Evolutionary conservation across 495 filamentous ascomycete species (phyloP), one percentile per base, ranked within the genome.

Genomic region (Lasiosphaeris hirsuta): DNA sequence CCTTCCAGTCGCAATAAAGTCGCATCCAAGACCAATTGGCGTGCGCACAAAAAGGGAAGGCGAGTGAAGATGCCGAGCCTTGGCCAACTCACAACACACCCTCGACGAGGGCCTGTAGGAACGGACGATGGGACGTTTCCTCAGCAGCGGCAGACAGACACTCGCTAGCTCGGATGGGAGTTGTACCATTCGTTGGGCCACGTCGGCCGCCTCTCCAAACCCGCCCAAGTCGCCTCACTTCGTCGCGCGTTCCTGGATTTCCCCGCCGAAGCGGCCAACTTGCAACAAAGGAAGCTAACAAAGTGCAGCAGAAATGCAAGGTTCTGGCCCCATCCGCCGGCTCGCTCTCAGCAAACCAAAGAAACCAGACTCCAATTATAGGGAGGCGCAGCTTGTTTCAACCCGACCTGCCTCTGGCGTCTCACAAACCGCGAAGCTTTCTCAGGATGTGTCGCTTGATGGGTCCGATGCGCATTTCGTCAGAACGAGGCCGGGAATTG

Each of bases 261-360:
- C 15, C 43, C 30, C 17, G 2, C 10, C 43, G 43, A 11, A 1
- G 19, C 5, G 43, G 43, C 30, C 43, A 19, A 17, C 42, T 44
- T 45, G 17, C 17, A 30, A 30, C 42, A 14, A 45, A 45, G 17
- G 13, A 45, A 17, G 10, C 43, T 23, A 23, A 33, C 46, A 30
- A 30, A 30, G 23, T 30, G 23, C 5, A 30, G 23, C 23, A 30
- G 5, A 30, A 30, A 30, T 54, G 39, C 51, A 54, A 54, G 51
- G 51, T 54, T 34, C 38, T 34, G 38, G 42, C n/a, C 38, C n/a
- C 42, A 39, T 51, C 14, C 30, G 19, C n/a, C 18, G 37, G 39
- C 11, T 23, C 51, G 51, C 23, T 54, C 51, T 54, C 51, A 41
- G 39, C 53, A 55, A 55, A 55, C 53, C 53, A 35, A 14, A 43